Base-by-base conservation (phyloP, 208 protist species). In the Cochliopodium minus region DNA sequence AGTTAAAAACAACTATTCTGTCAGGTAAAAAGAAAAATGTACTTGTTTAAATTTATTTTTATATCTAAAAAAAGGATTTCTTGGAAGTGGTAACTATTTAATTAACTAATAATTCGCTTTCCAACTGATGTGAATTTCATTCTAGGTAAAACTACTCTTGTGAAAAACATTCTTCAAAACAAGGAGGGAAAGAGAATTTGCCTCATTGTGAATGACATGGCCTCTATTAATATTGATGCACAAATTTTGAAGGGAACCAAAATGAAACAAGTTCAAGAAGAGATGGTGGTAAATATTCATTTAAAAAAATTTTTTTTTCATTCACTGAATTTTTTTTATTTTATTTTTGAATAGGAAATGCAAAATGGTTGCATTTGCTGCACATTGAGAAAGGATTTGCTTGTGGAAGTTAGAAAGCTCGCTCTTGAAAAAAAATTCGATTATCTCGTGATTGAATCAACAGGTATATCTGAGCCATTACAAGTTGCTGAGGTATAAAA, bases 201-300 rank as follows among this genome's bases (percentile, higher is more conserved):
- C 13, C 56, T 81, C 3, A 59, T 85, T 36, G 79, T 85, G 13
- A 85, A 85, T 64, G 79, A 85, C 63, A 85, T 85, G 79, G 66
- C 66, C n/a, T 35, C 45, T 59, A 47, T 82, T 17, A 83, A 83
- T 63, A 74, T 84, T 34, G 72, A 82, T 54, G 55, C 67, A 10
- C 51, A 30, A 34, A 39, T 84, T 15, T 30, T 65, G 15, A 73
- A 71, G 36, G 59, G 50, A 25, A 45, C 35, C 13, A 45, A 55
- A 5, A 29, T 65, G 3, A 72, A 71, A 43, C 52, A 67, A 3
- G 33, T 23, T 7, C 55, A 73, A 38, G 73, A 85, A 25, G 66
- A 76, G 28, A n/a, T 78, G 28, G 51, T 83, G 1, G 48, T 68
- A n/a, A n/a, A n/a, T n/a, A n/a, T n/a, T n/a, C n/a, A n/a, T n/a